Base-by-base conservation (phyloP, 2,329 filamentous ascomycete species). In the Metarhizium humberi region DNA sequence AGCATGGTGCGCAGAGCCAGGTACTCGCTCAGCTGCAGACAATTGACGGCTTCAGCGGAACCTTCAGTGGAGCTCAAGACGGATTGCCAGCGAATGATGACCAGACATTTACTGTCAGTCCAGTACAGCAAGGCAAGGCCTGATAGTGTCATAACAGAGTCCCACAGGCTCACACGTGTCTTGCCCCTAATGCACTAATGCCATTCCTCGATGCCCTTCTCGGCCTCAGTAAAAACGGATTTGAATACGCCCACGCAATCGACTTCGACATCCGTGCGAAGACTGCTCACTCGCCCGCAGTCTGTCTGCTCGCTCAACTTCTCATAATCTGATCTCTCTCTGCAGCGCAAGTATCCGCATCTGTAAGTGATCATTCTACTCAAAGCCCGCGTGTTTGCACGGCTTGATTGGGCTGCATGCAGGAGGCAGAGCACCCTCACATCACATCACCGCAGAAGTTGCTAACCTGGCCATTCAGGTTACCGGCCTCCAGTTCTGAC, bases 381-480 rank as follows among this genome's bases (percentile, higher is more conserved):
- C 14, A 16, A 36, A n/a, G n/a, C 32, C n/a, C 3, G 30, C 40
- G 14, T 51, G 40, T 50, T 20, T 54, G 30, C 45, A 43, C 45
- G 10, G 18, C 30, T n/a, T 25, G n/a, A 48, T 48, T 32, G 47
- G 51, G 43, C 34, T 43, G 30, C 20, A 47, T 43, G 32, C 32
- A 34, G 48, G n/a, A 20, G 51, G 40, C 45, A 13, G 45, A 29
- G 13, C 45, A 14, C 45, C 16, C 45, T 48, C 45, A n/a, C 45
- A 48, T 29, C 45, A 48, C 45, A 47, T 45, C 43, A 50, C 30
- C 50, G 50, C 50, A 52, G 8, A 42, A 11, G 14, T 52, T 54
- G 56, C 56, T 57, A 51, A 57, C 20, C 49, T 50, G 29, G 53
- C 53, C 56, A 55, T 52, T 38, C 38, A 55, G 56, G 30, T 57